Conservation (phyloP, 129 eudicot species). For the Helichrysum umbraculigerum region DNA sequence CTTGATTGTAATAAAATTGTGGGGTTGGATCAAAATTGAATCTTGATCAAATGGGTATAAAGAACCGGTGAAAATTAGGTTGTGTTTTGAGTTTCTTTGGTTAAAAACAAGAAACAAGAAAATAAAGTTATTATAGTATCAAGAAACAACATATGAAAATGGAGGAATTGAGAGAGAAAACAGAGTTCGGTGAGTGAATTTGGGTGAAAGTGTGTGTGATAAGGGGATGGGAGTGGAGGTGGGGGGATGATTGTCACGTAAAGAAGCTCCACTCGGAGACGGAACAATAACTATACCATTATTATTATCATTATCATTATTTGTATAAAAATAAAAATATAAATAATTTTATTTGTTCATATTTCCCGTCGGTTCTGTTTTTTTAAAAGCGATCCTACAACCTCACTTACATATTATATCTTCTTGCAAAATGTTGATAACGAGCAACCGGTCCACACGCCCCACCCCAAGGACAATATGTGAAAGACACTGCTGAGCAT, state of each 20-base stretch:
- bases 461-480: too few relatives aligned
- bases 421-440: too few relatives aligned
- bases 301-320: background rate
- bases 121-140: background rate
- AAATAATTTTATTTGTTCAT: too few relatives aligned
- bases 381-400: too few relatives aligned
- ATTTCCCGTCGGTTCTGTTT: too few relatives aligned
- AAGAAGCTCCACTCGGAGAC: slow-evolving; percentile 43
- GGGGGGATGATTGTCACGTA: slow-evolving; percentile 25
- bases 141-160: slow-evolving; percentile 10
- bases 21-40: background rate
- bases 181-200: slow-evolving; percentile 15
- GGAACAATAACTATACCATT: slow-evolving; percentile 9
- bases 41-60: slow-evolving; percentile 1
- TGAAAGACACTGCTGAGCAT: too few relatives aligned
- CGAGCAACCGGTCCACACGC: too few relatives aligned
- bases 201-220: slow-evolving; percentile 24
- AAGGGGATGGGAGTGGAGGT: slow-evolving; percentile 7
- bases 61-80: slow-evolving; percentile 2
- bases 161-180: slow-evolving; percentile 11
- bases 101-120: slow-evolving; percentile 10
- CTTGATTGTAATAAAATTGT: slow-evolving; percentile 1
- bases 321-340: too few relatives aligned
- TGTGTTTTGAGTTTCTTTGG: background rate
- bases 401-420: too few relatives aligned